Evolutionary conservation across 2,329 filamentous ascomycete species (phyloP), one percentile per base, ranked within the genome.

Genomic region (Paracorniculantispora psalliotae): DNA sequence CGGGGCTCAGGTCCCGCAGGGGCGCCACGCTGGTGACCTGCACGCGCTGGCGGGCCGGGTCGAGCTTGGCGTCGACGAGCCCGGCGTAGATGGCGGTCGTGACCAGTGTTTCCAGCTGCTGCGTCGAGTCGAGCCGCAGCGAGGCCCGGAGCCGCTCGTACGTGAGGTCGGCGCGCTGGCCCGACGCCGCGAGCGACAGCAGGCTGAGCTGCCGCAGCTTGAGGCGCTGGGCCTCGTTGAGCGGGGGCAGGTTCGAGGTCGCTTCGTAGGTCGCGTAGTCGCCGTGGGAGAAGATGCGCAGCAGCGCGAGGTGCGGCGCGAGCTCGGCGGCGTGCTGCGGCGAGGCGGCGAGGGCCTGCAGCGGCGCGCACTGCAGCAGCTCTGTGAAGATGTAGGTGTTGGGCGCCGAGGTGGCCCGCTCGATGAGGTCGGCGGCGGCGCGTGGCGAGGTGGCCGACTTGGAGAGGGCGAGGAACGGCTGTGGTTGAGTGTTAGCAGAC

Each of bases 341-440:
- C 41, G 79, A 79, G 25, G 55, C 46, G 43, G 55, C 55, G 47
- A 97, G 85, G 13, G 84, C 81, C 73, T 94, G 89, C 65, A 97
- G 86, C 66, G 91, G 86, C 0, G 90, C 85, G 1, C 87, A 86
- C 67, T 89, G 82, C 39, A 99, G 86, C n/a, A 99, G 87, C 76
- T 97, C 93, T 65, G 90, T 85, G 77, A 99, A 99, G 75, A 97
- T 83, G 73, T 88, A 99, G 64, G 92, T 96, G 73, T 92, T 90
- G 28, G 90, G 86, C 59, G 87, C 87, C n/a, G 91, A 92, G 53
- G 92, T 97, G 62, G 92, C 94, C 75, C 92, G 90, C 47, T 82
- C 85, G 71, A 97, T 84, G 57, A 97, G 84, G 71, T 96, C 92
- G 68, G 90, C 88, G 44, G 92, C 89, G 60, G 92, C 91, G 66